These are phyloP conservation scores for Solanum chaucha DNA, from an alignment of 257 asterid genomes.

Conservation along the genomic window DNA sequence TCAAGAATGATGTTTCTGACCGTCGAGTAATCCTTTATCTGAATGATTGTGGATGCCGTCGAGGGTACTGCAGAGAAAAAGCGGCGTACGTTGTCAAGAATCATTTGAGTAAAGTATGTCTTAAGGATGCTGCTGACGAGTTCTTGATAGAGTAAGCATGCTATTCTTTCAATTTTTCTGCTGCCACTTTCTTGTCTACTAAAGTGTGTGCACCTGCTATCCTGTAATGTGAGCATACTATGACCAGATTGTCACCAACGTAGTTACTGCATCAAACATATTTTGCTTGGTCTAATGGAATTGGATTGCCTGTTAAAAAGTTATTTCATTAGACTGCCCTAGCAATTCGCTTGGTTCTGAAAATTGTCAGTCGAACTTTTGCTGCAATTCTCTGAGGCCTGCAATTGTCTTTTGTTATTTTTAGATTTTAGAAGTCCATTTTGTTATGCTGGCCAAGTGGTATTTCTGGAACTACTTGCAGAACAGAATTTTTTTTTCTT, in stretches of 20 bases:
- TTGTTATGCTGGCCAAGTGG: not conserved
- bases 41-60: constrained; percentile 67
- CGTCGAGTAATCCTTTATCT: constrained; percentile 66
- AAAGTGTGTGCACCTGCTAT: not conserved
- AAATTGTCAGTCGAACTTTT: not conserved
- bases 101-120: constrained; percentile 71
- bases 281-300: not conserved
- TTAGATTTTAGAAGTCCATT: not conserved
- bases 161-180: not conserved
- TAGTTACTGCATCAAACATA: not conserved
- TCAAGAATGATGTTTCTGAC: constrained; percentile 71
- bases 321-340: not conserved
- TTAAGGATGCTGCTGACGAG: constrained; percentile 66
- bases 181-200: not conserved
- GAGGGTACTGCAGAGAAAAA: constrained; percentile 69
- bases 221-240: not conserved
- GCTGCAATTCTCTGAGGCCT: not conserved
- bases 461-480: not conserved
- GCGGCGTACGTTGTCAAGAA: constrained; percentile 54
- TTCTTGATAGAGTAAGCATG: constrained; percentile 78
- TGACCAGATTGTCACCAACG: not conserved
- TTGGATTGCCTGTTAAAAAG: not conserved
- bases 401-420: not conserved
- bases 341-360: not conserved
- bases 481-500: not conserved